Conservation (phyloP, 1,284 basidiomycete species). For the Marasmius oreades region DNA sequence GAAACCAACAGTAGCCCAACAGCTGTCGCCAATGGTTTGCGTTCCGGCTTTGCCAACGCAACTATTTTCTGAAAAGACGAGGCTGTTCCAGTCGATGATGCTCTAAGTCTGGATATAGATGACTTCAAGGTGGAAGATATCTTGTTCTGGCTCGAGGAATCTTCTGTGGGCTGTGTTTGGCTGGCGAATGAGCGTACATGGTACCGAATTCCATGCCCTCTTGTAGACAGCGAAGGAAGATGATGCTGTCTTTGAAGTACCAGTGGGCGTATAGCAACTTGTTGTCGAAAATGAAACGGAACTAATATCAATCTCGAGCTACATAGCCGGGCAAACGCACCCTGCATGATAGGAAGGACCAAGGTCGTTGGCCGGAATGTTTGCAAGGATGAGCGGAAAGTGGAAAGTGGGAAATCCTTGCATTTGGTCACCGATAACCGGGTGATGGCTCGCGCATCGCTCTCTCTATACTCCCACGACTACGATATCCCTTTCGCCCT, state of each 20-base stretch:
- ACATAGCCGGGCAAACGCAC: background rate
- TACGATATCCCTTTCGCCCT: too few relatives aligned
- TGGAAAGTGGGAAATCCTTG: background rate
- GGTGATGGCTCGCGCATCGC: too few relatives aligned
- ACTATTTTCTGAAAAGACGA: constrained; percentile 75
- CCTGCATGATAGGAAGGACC: background rate
- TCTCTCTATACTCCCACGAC: too few relatives aligned
- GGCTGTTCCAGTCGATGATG: constrained; percentile 30
- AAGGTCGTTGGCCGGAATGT: background rate
- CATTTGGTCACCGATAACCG: too few relatives aligned
- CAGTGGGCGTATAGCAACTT: background rate
- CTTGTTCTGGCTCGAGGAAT: background rate
- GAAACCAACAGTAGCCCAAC: constrained; percentile 67
- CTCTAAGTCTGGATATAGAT: constrained; percentile 25
- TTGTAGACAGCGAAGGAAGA: background rate
- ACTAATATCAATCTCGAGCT: background rate
- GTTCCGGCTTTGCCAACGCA: constrained; percentile 76
- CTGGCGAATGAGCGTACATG: background rate
- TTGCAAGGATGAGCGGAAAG: background rate
- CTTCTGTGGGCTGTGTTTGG: background rate
- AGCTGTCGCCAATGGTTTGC: constrained; percentile 67
- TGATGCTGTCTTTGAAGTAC: too few relatives aligned
- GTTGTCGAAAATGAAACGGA: background rate
- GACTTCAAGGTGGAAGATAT: constrained; percentile 1
- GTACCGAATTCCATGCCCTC: background rate